Percentiles rank a stretch among this genome's conserved stretches.
Conservation (phyloP, 495 filamentous ascomycete genomes). For the Echria macrotheca region DNA sequence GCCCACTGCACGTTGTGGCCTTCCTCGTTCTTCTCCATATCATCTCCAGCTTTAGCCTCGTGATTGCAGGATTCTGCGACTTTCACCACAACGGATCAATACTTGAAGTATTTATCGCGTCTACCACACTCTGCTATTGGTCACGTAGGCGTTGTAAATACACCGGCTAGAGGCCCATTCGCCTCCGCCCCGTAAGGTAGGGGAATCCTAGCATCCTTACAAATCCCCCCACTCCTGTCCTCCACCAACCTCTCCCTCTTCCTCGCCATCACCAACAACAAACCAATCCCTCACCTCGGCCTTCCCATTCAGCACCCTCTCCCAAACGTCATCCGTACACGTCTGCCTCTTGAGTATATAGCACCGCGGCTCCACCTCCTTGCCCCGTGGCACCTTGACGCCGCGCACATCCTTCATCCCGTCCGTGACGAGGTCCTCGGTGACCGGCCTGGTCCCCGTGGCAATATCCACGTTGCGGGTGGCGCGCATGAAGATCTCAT, state of each 20-base stretch:
- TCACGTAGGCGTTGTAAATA: no score
- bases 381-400: not conserved
- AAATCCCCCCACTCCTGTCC: no score
- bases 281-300: not conserved
- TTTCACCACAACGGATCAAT: no score
- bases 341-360: not conserved
- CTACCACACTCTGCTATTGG: no score
- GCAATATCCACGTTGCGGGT: slow-evolving; percentile 55
- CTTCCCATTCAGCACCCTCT: not conserved
- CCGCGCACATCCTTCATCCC: not conserved
- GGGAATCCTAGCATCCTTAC: no score
- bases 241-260: not conserved
- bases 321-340: not conserved
- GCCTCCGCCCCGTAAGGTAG: no score
- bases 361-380: not conserved
- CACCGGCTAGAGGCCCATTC: no score
- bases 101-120: no score
- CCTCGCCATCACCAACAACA: not conserved
- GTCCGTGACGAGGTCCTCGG: not conserved
- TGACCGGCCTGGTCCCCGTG: slow-evolving; percentile 40
- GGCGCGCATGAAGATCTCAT: slow-evolving; percentile 55
- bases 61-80: no score
- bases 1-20: no score
- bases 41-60: no score
- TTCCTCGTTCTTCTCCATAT: no score